phyloP scores from a whole-genome alignment of 2,329 filamentous ascomycete species.

The Fusarium hainanense region DNA sequence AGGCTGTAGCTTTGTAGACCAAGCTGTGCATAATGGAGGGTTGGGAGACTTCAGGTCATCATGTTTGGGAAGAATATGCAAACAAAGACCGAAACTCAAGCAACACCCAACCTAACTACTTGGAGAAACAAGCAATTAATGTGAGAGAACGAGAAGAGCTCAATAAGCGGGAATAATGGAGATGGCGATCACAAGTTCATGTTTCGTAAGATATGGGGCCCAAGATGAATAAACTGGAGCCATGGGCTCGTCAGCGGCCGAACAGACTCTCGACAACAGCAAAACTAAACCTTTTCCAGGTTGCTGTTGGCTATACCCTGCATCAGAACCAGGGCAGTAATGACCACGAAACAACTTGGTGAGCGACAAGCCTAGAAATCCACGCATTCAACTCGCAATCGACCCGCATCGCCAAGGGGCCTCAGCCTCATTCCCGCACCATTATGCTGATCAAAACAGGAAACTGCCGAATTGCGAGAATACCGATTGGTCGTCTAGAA shows the following conservation, averaged over 20 bases:
- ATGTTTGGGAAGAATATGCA: not conserved
- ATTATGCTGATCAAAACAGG: not conserved
- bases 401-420: not conserved
- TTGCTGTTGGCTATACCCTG: not conserved
- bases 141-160: not conserved
- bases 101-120: too few relatives aligned
- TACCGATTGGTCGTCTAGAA: not conserved
- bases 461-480: not conserved
- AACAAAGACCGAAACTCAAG: not conserved
- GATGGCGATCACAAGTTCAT: not conserved
- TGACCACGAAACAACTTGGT: not conserved
- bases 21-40: slow-evolving; percentile 3
- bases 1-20: not conserved
- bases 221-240: not conserved
- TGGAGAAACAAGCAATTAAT: not conserved
- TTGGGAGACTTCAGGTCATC: not conserved
- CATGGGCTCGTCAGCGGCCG: not conserved
- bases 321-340: not conserved
- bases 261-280: not conserved
- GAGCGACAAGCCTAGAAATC: not conserved
- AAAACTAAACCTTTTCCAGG: not conserved
- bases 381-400: not conserved
- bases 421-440: not conserved
- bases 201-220: not conserved
- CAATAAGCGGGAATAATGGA: not conserved